Evolutionary conservation across 2,329 filamentous ascomycete species (phyloP).

Genomic region (Fusarium siculi): DNA sequence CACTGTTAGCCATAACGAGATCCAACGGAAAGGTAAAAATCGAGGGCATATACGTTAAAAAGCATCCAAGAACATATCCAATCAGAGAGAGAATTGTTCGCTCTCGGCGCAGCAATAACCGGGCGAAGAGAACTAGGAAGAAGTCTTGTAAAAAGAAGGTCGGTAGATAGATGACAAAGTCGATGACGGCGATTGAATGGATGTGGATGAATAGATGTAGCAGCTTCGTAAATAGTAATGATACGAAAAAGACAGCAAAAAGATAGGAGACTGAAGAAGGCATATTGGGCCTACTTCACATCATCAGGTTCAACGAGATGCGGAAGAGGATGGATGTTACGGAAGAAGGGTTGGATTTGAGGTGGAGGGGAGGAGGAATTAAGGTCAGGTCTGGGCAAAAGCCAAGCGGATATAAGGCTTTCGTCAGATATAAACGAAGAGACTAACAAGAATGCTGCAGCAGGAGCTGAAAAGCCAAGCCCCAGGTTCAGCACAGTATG

Average conservation of each 20-base stretch:
- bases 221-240: slow-evolving; percentile 43
- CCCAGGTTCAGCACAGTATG: slow-evolving; percentile 12
- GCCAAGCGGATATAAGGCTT: slow-evolving; percentile 37
- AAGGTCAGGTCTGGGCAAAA: slow-evolving; percentile 35
- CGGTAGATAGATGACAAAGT: slow-evolving; percentile 46
- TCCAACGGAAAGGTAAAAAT: background rate
- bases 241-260: slow-evolving; percentile 45
- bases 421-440: slow-evolving; percentile 15
- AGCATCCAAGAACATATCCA: slow-evolving; percentile 33
- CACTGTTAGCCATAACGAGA: slow-evolving; percentile 16
- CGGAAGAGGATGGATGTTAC: background rate
- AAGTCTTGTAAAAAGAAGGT: slow-evolving; percentile 44
- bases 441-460: background rate
- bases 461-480: slow-evolving; percentile 21
- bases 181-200: slow-evolving; percentile 35
- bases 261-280: slow-evolving; percentile 41
- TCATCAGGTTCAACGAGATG: slow-evolving; percentile 14
- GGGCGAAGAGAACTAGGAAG: slow-evolving; percentile 35
- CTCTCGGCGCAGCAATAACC: slow-evolving; percentile 41
- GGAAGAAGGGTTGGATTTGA: background rate
- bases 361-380: slow-evolving; percentile 2
- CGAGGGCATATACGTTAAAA: slow-evolving; percentile 36
- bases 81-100: slow-evolving; percentile 36
- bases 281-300: slow-evolving; percentile 38
- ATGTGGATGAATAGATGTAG: slow-evolving; percentile 44